These are phyloP conservation scores for Beauveria bassiana DNA, from an alignment of 2,329 filamentous ascomycete genomes.

Conservation along the genomic window DNA sequence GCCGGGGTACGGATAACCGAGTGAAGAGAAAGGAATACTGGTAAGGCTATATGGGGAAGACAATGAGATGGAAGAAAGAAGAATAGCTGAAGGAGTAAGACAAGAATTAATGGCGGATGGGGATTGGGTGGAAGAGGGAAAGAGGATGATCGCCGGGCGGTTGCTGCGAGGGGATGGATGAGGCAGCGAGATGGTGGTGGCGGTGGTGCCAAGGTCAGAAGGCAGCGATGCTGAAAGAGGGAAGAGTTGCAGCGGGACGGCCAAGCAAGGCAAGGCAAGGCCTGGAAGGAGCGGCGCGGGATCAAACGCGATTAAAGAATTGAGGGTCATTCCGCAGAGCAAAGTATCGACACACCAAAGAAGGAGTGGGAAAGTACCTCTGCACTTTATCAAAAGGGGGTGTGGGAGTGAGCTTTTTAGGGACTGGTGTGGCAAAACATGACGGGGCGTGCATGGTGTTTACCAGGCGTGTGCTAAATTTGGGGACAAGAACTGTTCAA, in stretches of 20 bases:
- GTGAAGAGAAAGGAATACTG: neutral
- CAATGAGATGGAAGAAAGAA: neutral
- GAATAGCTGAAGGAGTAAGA: neutral
- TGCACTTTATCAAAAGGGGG: neutral
- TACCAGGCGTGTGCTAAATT: neutral
- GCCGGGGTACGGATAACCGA: neutral
- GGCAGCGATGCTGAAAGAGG: constrained; percentile 5
- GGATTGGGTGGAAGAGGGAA: neutral
- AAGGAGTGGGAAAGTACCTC: too few species aligned
- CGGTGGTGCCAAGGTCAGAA: constrained; percentile 6
- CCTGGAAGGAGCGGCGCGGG: neutral
- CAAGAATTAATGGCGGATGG: neutral
- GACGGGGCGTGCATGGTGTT: too few species aligned
- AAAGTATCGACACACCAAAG: too few species aligned
- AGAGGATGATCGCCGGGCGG: neutral
- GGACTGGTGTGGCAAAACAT: too few species aligned
- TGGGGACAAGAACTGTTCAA: neutral
- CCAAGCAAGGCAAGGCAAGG: neutral
- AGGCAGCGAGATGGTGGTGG: neutral
- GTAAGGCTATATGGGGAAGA: neutral
- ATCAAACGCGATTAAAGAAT: constrained; percentile 2
- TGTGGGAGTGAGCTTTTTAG: neutral
- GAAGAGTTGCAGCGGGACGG: constrained; percentile 3
- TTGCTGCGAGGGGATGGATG: neutral
- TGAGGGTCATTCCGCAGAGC: neutral